phyloP scores from a whole-genome alignment of 2,329 filamentous ascomycete genomes.

The Cytospora schulzeri region DNA sequence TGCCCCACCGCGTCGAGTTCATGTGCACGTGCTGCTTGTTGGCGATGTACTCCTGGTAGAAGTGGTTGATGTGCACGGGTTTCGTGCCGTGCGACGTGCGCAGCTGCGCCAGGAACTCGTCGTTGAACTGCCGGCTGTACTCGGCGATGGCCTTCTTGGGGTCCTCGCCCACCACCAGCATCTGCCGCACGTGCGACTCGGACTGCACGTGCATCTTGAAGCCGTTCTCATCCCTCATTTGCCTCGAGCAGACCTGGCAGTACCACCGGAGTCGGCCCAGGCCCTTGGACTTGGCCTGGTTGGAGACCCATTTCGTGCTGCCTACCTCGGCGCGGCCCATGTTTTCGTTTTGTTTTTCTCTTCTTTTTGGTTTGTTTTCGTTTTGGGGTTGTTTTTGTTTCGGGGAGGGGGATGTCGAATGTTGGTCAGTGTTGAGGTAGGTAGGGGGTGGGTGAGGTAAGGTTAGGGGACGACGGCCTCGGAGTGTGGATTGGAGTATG shows the following conservation, averaged over 20 bases:
- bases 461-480: background rate
- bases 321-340: conserved; percentile 95
- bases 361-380: conserved; percentile 42
- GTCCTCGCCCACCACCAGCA: conserved; percentile 85
- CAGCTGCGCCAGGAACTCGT: conserved; percentile 76
- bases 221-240: conserved; percentile 82
- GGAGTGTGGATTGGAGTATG: conserved; percentile 1
- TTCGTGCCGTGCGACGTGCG: conserved; percentile 90
- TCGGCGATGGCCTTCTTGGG: conserved; percentile 81
- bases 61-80: conserved; percentile 82
- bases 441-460: too few species aligned
- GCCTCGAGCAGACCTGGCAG: conserved; percentile 78
- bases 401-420: conserved; percentile 23
- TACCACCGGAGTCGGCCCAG: conserved; percentile 86
- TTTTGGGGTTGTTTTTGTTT: background rate
- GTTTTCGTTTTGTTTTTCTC: conserved; percentile 7
- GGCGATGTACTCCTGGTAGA: conserved; percentile 92
- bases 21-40: conserved; percentile 90
- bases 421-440: too few species aligned
- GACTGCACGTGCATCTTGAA: conserved; percentile 87
- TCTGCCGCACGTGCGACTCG: conserved; percentile 86
- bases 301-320: conserved; percentile 85
- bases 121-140: conserved; percentile 77
- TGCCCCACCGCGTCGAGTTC: conserved; percentile 89
- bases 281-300: conserved; percentile 84